Percentiles rank a stretch among this genome's conserved stretches.
Conservation (phyloP, 2,329 filamentous ascomycete genomes). For the Pezicula radicicola region DNA sequence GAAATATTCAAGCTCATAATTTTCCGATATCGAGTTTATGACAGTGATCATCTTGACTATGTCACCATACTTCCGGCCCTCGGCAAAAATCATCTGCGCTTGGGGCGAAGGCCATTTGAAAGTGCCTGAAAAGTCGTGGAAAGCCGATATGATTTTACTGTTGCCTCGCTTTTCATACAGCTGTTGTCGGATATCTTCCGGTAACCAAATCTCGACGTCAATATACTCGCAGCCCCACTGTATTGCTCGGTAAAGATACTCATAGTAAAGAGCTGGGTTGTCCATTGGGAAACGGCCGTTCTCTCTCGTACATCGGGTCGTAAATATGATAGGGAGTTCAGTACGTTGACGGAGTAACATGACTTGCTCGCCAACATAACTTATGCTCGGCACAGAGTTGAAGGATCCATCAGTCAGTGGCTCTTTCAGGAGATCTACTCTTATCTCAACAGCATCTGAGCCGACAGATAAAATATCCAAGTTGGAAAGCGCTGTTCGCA, state of each 20-base stretch:
- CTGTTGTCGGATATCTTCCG: slow-evolving; percentile 67
- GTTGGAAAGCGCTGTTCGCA: slow-evolving; percentile 78
- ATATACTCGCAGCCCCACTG: slow-evolving; percentile 91
- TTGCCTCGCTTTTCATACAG: slow-evolving; percentile 70
- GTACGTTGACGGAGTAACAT: slow-evolving; percentile 81
- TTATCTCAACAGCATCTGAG: slow-evolving; percentile 79
- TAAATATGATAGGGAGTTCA: slow-evolving; percentile 88
- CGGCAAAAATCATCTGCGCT: slow-evolving; percentile 68
- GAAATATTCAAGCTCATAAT: slow-evolving; percentile 89
- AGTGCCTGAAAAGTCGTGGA: slow-evolving; percentile 81
- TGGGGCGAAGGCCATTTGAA: slow-evolving; percentile 79
- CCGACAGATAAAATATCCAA: slow-evolving; percentile 85
- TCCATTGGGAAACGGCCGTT: slow-evolving; percentile 86
- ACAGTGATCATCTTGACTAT: slow-evolving; percentile 91
- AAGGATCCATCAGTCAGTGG: slow-evolving; percentile 59
- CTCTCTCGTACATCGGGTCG: slow-evolving; percentile 75
- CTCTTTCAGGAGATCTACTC: slow-evolving; percentile 78
- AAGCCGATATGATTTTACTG: slow-evolving; percentile 87
- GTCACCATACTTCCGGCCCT: slow-evolving; percentile 72
- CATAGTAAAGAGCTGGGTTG: slow-evolving; percentile 69
- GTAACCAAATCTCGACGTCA: slow-evolving; percentile 85
- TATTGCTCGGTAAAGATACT: slow-evolving; percentile 78
- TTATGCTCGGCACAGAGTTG: slow-evolving; percentile 69
- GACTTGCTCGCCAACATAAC: slow-evolving; percentile 82
- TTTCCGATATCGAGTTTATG: slow-evolving; percentile 77